A percentile compares a stretch with the other conserved stretches of the same genome.
These are phyloP conservation scores for Penicillium sclerotiorum DNA, from an alignment of 2,329 filamentous ascomycete genomes.

Conservation along the genomic window DNA sequence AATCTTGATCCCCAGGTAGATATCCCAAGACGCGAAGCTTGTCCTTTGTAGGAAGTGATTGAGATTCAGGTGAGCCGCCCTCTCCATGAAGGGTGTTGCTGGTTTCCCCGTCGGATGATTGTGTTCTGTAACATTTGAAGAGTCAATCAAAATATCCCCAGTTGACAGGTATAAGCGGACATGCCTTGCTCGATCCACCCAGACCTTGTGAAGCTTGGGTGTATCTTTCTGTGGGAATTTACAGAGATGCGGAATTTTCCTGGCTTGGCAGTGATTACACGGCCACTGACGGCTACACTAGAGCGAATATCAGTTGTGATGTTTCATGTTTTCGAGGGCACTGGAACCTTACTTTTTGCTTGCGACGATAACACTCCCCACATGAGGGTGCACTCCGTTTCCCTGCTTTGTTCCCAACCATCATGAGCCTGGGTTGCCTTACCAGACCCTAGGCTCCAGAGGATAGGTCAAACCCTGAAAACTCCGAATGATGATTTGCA, in stretches of 20 bases:
- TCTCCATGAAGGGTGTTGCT: not conserved
- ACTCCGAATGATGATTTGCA: no score
- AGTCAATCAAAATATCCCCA: not conserved
- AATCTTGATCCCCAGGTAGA: slow-evolving; percentile 14
- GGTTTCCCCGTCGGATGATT: not conserved
- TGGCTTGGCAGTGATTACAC: slow-evolving; percentile 53
- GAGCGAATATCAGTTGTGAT: not conserved
- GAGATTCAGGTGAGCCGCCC: not conserved
- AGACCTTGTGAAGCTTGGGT: slow-evolving; percentile 6
- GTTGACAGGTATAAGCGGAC: not conserved
- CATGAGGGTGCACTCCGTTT: slow-evolving; percentile 38
- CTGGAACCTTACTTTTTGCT: slow-evolving; percentile 51
- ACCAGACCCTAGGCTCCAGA: no score
- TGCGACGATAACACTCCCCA: slow-evolving; percentile 54
- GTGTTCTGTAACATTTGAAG: not conserved
- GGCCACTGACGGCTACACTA: slow-evolving; percentile 56
- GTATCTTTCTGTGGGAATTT: slow-evolving; percentile 45
- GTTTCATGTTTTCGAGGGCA: no score
- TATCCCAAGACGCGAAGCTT: slow-evolving; percentile 13
- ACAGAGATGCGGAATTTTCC: slow-evolving; percentile 54
- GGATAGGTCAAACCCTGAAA: no score
- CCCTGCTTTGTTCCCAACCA: slow-evolving; percentile 11
- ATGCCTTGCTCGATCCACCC: slow-evolving; percentile 15
- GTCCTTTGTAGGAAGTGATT: slow-evolving; percentile 7
- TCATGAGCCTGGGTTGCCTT: no score